phyloP scores from a whole-genome alignment of 2,329 filamentous ascomycete genomes.

The Delphinella strobiligena region DNA sequence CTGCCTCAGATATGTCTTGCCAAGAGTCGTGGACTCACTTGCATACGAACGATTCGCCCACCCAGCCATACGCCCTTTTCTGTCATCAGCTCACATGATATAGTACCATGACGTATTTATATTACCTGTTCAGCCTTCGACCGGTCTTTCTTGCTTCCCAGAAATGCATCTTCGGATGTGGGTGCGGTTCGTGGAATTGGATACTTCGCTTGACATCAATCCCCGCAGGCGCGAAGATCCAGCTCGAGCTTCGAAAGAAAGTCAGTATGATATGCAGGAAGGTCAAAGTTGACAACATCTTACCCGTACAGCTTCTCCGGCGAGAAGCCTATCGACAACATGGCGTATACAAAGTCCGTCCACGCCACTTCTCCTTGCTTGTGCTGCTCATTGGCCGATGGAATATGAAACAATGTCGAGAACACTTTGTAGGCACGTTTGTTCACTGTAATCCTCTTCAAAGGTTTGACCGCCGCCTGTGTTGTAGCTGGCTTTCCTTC shows the following conservation, averaged over 20 bases:
- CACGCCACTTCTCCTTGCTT: slow-evolving; percentile 39
- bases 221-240: slow-evolving; percentile 41
- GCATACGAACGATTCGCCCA: slow-evolving; percentile 14
- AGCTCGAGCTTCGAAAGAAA: too few species aligned
- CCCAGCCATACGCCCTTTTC: slow-evolving; percentile 15
- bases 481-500: neutral
- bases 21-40: too few species aligned
- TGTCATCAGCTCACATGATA: slow-evolving; percentile 26
- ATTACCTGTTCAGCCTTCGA: slow-evolving; percentile 30
- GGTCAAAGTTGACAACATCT: too few species aligned
- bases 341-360: slow-evolving; percentile 42
- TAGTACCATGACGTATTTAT: slow-evolving; percentile 33
- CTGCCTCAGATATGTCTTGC: too few species aligned
- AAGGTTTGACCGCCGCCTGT: neutral
- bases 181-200: slow-evolving; percentile 51
- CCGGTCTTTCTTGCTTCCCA: slow-evolving; percentile 35
- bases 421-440: slow-evolving; percentile 28
- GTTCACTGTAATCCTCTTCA: slow-evolving; percentile 8
- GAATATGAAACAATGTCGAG: slow-evolving; percentile 28
- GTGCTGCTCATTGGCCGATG: slow-evolving; percentile 17
- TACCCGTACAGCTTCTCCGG: slow-evolving; percentile 47
- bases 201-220: slow-evolving; percentile 38
- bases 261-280: too few species aligned
- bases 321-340: slow-evolving; percentile 37
- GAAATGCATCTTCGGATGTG: slow-evolving; percentile 39